Base-by-base conservation (phyloP, 345 rosid species). In the Populus deltoides region DNA sequence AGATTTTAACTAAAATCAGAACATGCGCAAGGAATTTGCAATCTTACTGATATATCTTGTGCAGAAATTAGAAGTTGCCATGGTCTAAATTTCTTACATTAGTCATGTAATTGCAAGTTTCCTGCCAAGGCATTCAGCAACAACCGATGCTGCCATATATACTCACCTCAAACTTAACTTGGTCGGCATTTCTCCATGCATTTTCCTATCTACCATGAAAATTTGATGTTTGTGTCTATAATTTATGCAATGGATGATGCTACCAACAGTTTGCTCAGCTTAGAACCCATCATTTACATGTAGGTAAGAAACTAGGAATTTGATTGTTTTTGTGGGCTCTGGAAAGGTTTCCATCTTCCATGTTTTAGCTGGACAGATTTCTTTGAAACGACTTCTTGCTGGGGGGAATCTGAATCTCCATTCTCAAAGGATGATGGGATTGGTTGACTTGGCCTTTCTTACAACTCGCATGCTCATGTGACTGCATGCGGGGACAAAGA, bases 291-390 rank as follows among this genome's bases (percentile, higher is more conserved):
- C 49, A 73, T 73, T n/a, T 59, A 57, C 68, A 55, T 55, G 45
- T 7, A 33, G 43, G 31, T 6, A 59, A 16, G 49, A 24, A 45
- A 4, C 66, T 9, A 20, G 15, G 24, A 53, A 22, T 36, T 49
- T 49, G 51, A n/a, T 8, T 59, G 70, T 6, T 59, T 53, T 18
- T 13, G 63, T 20, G 53, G 17, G 3, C 24, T 39, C 38, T 36
- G 36, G 72, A 79, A 62, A 7, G 75, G 12, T 49, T 47, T 68
- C 77, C 77, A 66, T 62, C 24, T 75, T 49, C 55, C 24, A 8
- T 31, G 77, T 1, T 16, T 18, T 38, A 29, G 51, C 66, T 20
- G 49, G n/a, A 53, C 10, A 22, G 62, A 45, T 35, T 71, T 24
- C 36, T 33, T 33, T 43, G 16, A 22, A 22, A 47, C n/a, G 24